These are phyloP conservation scores for Cucumis sativus DNA, from an alignment of 306 rosid genomes.

Conservation along the genomic window Cucumber_9930_V3 NC_026656.2:20804001-20804500, in stretches of 20 bases:
- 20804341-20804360: conserved; percentile 86
- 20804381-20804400: conserved; percentile 93
- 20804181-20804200: neutral
- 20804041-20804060: neutral
- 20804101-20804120: neutral
- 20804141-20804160: neutral
- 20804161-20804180: neutral
- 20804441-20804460: neutral
- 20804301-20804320: conserved; percentile 97
- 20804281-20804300: conserved; percentile 94
- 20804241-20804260: conserved; percentile 54
- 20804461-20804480: neutral
- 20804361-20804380: conserved; percentile 92
- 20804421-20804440: neutral
- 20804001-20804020: no score
- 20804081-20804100: neutral
- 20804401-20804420: conserved; percentile 45
- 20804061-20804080: neutral
- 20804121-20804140: neutral
- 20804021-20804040: no score
- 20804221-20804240: conserved; percentile 85
- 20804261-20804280: conserved; percentile 75
- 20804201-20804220: conserved; percentile 54
- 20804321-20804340: conserved; percentile 95
- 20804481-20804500: neutral